Percentiles rank a stretch among this genome's conserved stretches.
Conservation (phyloP, 2,329 filamentous ascomycete genomes). For the Fusarium ramigenum region DNA sequence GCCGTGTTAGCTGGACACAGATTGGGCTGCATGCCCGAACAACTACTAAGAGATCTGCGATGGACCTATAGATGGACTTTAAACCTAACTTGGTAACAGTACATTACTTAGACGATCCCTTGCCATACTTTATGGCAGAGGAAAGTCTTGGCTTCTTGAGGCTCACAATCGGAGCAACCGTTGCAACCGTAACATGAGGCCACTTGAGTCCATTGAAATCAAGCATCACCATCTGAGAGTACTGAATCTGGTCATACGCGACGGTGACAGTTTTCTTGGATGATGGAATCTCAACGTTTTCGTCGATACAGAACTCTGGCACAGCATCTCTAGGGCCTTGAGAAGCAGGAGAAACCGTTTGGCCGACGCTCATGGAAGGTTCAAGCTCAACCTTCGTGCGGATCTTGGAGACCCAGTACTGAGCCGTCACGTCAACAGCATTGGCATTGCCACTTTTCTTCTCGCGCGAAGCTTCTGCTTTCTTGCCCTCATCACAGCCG, state of each 20-base stretch:
- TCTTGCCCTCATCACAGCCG: neutral
- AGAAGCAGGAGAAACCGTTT: neutral
- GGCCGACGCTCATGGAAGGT: neutral
- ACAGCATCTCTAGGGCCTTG: neutral
- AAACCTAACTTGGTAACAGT: neutral
- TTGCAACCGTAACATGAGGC: neutral
- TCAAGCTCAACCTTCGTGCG: neutral
- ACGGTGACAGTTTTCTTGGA: neutral
- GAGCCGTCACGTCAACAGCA: neutral
- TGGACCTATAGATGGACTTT: neutral
- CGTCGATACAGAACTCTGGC: fast-evolving
- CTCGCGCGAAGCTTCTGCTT: neutral
- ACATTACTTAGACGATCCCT: too few relatives aligned
- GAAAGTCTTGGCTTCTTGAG: neutral
- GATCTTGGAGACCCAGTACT: neutral
- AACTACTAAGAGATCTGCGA: neutral
- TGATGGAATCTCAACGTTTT: neutral
- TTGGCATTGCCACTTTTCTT: neutral
- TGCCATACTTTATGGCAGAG: fast-evolving
- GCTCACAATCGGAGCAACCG: neutral
- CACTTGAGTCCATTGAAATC: neutral
- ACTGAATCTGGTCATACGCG: neutral
- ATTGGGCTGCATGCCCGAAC: too few relatives aligned
- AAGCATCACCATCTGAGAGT: neutral
- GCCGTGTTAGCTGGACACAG: neutral